Base-by-base conservation (phyloP, 306 rosid genomes). In the Malus fusca region DNA sequence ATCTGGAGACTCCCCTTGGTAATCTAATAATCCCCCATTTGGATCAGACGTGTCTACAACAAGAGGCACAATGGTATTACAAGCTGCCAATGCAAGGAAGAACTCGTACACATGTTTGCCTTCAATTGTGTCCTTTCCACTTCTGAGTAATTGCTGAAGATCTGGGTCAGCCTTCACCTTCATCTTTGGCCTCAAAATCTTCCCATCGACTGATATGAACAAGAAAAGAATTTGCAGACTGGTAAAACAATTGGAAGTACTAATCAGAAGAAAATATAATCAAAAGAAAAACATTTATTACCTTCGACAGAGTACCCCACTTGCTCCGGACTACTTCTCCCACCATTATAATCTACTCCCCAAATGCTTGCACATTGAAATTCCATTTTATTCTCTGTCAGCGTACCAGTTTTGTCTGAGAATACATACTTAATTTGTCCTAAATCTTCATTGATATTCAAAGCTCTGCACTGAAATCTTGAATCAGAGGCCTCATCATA, bases 1-100 rank as follows among this genome's bases (percentile, higher is more conserved):
- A 83, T 95, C 99, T 3, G 99, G 99, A 30, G 99, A 95, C 82
- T 95, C 99, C 66, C 99, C 99, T 87, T 95, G 99, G 86, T 92
- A 95, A 84, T 95, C 99, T 63, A 95, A 66, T 82, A 88, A 85
- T 84, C 86, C 88, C 84, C 83, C 89, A 53, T 69, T 74, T 48
- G 93, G 93, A 56, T 95, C 97, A 44, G 93, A 68, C 15, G 92
- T 81, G 78, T 88, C 92, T 44, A 80, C 77, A 75, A 86, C 78
- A 75, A 95, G 84, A 87, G 99, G 99, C 77, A 95, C 97, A 66
- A 95, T 95, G 58, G 99, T 95, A 82, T 95, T 95, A 90, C 99
- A 95, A 71, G 96, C 87, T 51, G 99, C 97, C 82, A 95, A 76
- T 73, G 97, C 97, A 63, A 95, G 93, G 76, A 95, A 89, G 88